These are phyloP conservation scores for Aspergillus aculeatinus DNA, from an alignment of 2,329 filamentous ascomycete genomes.

Conservation along the genomic window DNA sequence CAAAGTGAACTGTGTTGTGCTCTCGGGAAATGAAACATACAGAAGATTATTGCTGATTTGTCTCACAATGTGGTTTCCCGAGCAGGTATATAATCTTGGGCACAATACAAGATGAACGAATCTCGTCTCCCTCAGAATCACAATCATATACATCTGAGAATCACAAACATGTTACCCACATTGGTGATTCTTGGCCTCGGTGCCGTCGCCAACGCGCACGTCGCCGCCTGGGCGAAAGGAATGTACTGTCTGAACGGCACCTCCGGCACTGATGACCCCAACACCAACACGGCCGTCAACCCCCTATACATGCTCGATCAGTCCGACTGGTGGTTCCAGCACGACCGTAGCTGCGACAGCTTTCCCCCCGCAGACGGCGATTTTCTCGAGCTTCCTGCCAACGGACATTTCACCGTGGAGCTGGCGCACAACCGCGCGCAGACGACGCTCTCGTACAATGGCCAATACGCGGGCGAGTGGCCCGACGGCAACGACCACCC, in stretches of 20 bases:
- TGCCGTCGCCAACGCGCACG: conserved; percentile 33
- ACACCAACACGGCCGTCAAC: conserved; percentile 49
- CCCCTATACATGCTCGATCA: conserved; percentile 49
- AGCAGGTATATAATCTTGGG: too few species aligned
- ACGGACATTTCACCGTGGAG: conserved; percentile 51
- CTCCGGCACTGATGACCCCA: conserved; percentile 35
- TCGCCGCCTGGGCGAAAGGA: conserved; percentile 39
- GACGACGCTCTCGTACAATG: conserved; percentile 49
- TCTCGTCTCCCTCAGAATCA: too few species aligned
- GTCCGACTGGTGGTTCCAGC: conserved; percentile 54
- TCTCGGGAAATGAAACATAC: too few species aligned
- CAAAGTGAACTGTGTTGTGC: too few species aligned
- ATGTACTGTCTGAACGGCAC: conserved; percentile 43
- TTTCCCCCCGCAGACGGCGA: conserved; percentile 38
- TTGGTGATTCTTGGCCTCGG: neutral
- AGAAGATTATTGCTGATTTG: too few species aligned
- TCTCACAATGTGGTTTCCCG: too few species aligned
- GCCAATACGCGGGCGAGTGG: conserved; percentile 44
- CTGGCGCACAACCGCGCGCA: conserved; percentile 52
- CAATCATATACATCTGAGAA: too few species aligned
- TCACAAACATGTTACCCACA: too few species aligned
- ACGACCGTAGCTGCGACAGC: conserved; percentile 48
- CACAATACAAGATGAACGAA: too few species aligned
- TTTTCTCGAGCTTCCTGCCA: conserved; percentile 50
- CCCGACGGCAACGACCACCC: conserved; percentile 49